Base-by-base conservation (phyloP, 345 rosid species). In the Kernera saxatilis region DNA sequence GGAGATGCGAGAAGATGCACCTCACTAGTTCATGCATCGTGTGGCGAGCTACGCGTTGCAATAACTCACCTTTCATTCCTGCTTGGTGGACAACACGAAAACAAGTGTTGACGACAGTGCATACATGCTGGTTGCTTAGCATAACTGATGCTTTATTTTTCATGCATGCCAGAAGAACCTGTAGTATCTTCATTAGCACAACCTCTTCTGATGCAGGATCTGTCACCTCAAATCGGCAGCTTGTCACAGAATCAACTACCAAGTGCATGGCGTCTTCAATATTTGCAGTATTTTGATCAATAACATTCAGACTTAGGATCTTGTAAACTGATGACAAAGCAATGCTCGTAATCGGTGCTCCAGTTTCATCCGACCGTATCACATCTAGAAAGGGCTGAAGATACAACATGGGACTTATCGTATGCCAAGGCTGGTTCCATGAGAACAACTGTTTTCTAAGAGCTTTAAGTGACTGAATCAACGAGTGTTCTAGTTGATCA, bases 121-220 rank as follows among this genome's bases (percentile, higher is more conserved):
- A 92, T 48, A 94, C 97, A 86, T 94, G 97, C 79, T 92, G 97
- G 80, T 94, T 94, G 64, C 96, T 87, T 76, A 92, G 85, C 88
- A 85, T 85, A 69, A 88, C 85, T 10, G 99, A 89, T 54, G 98
- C 97, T 75, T 90, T 94, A 58, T 91, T 88, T 82, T 86, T 92
- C 88, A 91, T 86, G 60, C 99, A 92, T 53, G 98, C 88, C 79
- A 87, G 79, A 81, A 94, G 96, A 80, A 94, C 99, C 78, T 88
- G 92, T 78, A 94, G 99, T 64, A 94, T 89, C 83, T 94, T 94
- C 99, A 92, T 92, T 55, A 94, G 81, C 69, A 92, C 99, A 54
- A 88, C 97, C 83, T 94, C 99, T 77, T 91, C 99, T 7, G 98
- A 91, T 57, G 93, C 91, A 74, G 98, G 96, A 86, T 94, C 99